Evolutionary conservation across 805 yeast genomes (phyloP), one percentile per base, ranked within the genome.

Genomic region (Nakazawaea anatomiae): DNA sequence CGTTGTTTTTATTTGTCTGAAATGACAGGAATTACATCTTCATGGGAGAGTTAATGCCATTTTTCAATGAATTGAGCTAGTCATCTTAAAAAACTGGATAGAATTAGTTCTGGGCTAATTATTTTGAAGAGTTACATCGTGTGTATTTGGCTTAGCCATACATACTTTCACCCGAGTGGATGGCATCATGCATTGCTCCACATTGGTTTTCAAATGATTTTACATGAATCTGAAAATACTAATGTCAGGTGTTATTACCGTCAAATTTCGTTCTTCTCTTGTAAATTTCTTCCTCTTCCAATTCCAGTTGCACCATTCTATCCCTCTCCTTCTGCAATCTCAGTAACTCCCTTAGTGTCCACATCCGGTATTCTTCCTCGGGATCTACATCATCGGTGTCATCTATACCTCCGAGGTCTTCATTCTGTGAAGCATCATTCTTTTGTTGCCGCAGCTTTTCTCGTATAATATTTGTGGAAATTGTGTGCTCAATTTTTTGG

Each of bases 351-450:
- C 76, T 57, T 40, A 42, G 43, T 52, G 58, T 58, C 76, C 76
- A 72, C 10, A 38, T 50, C 14, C 44, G 52, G 45, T 59, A 62
- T 46, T 80, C 84, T 6, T 52, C 60, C 47, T 70, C 77, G 0
- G 84, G 80, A 51, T 82, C 82, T 5, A 76, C 39, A 36, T 75
- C 81, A 56, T 84, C 88, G 0, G 84, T 76, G 57, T 84, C 90
- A 56, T 83, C 87, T 0, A 78, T 59, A 0, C 58, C 71, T 3
- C 60, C 64, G 25, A 58, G 50, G 42, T 64, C 60, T 14, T 63
- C 64, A 25, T 58, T 52, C 12, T 57, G 53, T 25, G 54, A 53
- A n/a, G 55, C 57, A 6, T 48, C 52, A 32, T 54, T 59, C 47
- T 47, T 57, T 39, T 10, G 47, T 55, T 47, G 52, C 54, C 48